phyloP scores from a whole-genome alignment of 108 stramenopile genomes.

The Cyclotella choctawhatcheeana region DNA sequence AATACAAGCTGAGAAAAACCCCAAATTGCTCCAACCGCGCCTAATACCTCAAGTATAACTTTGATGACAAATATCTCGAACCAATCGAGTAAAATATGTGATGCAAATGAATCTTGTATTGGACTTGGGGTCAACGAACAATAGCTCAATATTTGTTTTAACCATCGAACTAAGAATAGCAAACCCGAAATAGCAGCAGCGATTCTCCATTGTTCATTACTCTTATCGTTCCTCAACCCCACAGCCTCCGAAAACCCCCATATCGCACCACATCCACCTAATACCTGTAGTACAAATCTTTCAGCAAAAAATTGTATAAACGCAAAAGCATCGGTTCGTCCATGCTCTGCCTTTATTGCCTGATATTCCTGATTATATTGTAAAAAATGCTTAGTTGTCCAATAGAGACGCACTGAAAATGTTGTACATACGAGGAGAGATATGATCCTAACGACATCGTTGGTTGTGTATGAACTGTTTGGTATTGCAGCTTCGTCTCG shows the following conservation, averaged over 20 bases:
- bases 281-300: conserved; percentile 49
- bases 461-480: not conserved
- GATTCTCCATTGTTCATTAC: conserved; percentile 13
- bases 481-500: not conserved
- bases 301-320: conserved; percentile 42
- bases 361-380: not conserved
- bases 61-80: conserved; percentile 20
- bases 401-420: not conserved
- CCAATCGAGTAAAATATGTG: not conserved
- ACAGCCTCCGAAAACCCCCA: conserved; percentile 47
- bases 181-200: not conserved
- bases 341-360: conserved; percentile 3
- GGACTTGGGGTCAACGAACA: not conserved
- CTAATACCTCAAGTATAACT: conserved; percentile 43
- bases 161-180: conserved; percentile 28
- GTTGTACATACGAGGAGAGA: not conserved
- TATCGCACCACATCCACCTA: conserved; percentile 48
- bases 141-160: conserved; percentile 19
- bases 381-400: conserved; percentile 12
- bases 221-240: not conserved
- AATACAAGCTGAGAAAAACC: conserved; percentile 33
- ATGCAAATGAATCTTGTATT: not conserved
- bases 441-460: not conserved
- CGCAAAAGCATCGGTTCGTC: conserved; percentile 18
- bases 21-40: conserved; percentile 47